Conservation (phyloP, 140 eudicot species). For the Cichorium intybus region DNA sequence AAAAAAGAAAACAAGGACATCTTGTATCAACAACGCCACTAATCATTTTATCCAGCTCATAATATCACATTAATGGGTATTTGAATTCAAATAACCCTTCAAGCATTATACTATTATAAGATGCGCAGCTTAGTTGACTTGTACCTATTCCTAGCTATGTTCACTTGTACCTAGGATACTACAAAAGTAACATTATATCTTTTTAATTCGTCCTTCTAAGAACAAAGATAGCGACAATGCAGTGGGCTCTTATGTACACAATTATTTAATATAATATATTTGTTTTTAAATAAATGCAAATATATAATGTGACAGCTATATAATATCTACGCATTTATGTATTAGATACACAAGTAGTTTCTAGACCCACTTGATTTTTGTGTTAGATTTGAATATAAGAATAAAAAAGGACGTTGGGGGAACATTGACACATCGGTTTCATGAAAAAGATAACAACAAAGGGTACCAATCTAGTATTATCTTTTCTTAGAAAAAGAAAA, state of each 20-base stretch:
- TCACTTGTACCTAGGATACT: conserved; percentile 10
- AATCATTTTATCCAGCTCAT: conserved; percentile 21
- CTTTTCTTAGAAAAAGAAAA: not conserved
- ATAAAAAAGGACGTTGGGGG: conserved; percentile 3
- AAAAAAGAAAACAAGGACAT: conserved; percentile 7
- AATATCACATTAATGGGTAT: not conserved
- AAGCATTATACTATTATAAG: conserved; percentile 1
- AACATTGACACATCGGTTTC: conserved; percentile 21
- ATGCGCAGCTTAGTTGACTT: conserved; percentile 12
- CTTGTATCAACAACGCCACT: not conserved
- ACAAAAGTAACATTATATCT: not conserved
- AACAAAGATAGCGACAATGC: not conserved
- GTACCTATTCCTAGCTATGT: conserved; percentile 5
- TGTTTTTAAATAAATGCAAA: not conserved
- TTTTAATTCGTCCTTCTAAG: not conserved
- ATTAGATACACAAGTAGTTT: conserved; percentile 6
- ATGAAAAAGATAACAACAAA: conserved; percentile 17
- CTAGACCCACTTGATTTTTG: conserved; percentile 14
- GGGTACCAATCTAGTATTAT: not conserved
- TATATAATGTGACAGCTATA: not conserved
- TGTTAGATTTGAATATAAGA: conserved; percentile 23
- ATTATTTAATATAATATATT: not conserved
- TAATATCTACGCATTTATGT: not conserved
- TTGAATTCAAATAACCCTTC: conserved; percentile 14
- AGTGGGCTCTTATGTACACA: not conserved